A percentile compares a stretch with the other conserved stretches of the same genome.
Evolutionary conservation across 2,329 filamentous ascomycete species (phyloP).

Genomic region (Bimuria novae-zelandiae): DNA sequence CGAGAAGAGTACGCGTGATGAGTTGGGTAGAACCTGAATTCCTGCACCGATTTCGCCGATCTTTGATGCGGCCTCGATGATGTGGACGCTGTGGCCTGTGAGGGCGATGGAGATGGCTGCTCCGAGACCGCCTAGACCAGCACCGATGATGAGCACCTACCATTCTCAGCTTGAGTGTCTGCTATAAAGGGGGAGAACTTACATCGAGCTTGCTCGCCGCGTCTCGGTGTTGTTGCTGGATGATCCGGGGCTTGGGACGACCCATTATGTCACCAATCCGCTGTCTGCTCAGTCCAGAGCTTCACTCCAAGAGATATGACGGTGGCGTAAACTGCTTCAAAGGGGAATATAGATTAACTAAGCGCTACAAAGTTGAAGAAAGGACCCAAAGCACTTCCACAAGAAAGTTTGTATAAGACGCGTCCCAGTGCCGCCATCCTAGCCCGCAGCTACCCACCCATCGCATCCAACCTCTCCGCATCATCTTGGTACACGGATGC

Average conservation of each 20-base stretch:
- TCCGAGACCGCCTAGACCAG: constrained; percentile 60
- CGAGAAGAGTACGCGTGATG: constrained; percentile 52
- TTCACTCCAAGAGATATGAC: too few species aligned
- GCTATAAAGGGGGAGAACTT: background rate
- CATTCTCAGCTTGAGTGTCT: background rate
- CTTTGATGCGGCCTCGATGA: constrained; percentile 54
- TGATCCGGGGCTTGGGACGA: constrained; percentile 29
- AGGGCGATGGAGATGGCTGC: constrained; percentile 55
- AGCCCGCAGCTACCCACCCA: constrained; percentile 25
- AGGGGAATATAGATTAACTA: too few species aligned
- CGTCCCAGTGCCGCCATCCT: constrained; percentile 21
- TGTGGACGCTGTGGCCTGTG: constrained; percentile 53
- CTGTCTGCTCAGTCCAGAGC: too few species aligned
- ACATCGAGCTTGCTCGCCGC: constrained; percentile 33
- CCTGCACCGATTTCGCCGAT: constrained; percentile 58
- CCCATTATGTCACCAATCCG: constrained; percentile 32
- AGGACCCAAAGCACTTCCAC: background rate
- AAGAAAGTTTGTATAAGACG: constrained; percentile 2
- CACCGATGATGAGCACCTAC: constrained; percentile 58
- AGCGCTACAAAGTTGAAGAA: too few species aligned
- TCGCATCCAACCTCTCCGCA: background rate
- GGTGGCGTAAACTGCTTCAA: too few species aligned
- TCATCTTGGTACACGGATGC: background rate
- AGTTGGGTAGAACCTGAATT: constrained; percentile 57
- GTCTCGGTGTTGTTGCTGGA: constrained; percentile 33